A percentile compares a stretch with the other conserved stretches of the same genome.
Evolutionary conservation across 2,329 filamentous ascomycete species (phyloP).

Genomic region (Arthroderma sp.): DNA sequence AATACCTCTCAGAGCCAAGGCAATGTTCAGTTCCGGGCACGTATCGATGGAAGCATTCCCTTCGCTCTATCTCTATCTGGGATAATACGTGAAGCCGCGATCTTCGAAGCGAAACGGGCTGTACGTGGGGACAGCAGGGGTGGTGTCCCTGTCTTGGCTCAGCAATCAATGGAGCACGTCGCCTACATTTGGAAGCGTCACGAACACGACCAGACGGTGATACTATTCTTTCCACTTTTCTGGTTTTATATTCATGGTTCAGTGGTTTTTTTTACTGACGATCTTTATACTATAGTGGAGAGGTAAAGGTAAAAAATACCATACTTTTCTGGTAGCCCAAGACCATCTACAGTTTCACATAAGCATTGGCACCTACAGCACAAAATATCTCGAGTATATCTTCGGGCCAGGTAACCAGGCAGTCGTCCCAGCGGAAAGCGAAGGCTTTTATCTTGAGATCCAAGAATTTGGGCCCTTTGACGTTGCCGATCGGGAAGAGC

Average conservation of each 20-base stretch:
- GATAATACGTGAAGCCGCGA: conserved; percentile 5
- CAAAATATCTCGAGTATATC: conserved; percentile 9
- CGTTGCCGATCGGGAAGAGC: not conserved
- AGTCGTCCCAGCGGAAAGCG: not conserved
- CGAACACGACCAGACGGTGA: conserved; percentile 4
- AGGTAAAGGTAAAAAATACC: conserved; percentile 1
- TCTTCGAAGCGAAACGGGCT: conserved; percentile 9
- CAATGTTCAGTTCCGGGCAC: conserved; percentile 5
- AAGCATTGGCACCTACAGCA: conserved; percentile 9
- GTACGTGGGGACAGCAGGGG: not conserved
- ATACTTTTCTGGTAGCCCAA: conserved; percentile 9
- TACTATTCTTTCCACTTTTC: not conserved
- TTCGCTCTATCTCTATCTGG: conserved; percentile 3
- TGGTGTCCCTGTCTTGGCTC: conserved; percentile 5
- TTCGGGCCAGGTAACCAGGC: conserved; percentile 5
- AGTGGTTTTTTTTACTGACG: conserved; percentile 4
- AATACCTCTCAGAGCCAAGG: conserved; percentile 3
- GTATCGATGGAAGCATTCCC: conserved; percentile 10
- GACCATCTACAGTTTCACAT: conserved; percentile 7
- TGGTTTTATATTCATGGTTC: conserved; percentile 1
- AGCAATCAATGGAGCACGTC: conserved; percentile 10
- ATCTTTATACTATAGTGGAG: conserved; percentile 3
- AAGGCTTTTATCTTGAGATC: conserved; percentile 5
- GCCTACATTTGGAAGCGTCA: conserved; percentile 10
- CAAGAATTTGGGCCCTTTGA: conserved; percentile 8